Conservation (phyloP, 768 basidiomycete species). For the Wakefieldia striispora region DNA sequence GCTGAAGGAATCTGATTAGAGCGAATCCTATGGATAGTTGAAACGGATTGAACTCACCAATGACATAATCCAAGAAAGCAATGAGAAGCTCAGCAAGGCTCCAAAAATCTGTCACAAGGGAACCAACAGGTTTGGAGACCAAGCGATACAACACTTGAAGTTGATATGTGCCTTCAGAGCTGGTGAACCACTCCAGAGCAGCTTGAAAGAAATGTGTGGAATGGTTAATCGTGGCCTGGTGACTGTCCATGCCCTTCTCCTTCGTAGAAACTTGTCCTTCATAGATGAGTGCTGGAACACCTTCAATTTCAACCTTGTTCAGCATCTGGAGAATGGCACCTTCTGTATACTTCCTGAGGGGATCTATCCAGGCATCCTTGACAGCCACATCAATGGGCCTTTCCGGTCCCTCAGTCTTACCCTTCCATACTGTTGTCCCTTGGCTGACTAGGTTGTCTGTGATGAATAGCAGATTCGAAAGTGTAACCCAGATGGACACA, state of each 20-base stretch:
- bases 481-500: too few relatives aligned
- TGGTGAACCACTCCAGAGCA: too few relatives aligned
- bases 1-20: neutral
- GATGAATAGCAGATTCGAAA: too few relatives aligned
- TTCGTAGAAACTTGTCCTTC: conserved; percentile 4
- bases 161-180: neutral
- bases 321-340: conserved; percentile 2
- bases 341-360: neutral
- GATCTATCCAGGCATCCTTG: conserved; percentile 8
- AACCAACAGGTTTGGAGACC: neutral
- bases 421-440: neutral
- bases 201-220: neutral
- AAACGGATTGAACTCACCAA: neutral
- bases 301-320: neutral
- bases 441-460: too few relatives aligned
- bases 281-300: neutral
- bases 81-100: conserved; percentile 3
- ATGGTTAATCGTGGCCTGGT: neutral
- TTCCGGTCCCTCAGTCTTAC: neutral
- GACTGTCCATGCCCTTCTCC: too few relatives aligned
- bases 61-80: conserved; percentile 1
- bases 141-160: neutral
- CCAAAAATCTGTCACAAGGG: neutral
- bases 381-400: too few relatives aligned
- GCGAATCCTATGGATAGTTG: neutral